Conservation (phyloP, 306 rosid genomes). For the Heteromeles arbutifolia region DNA sequence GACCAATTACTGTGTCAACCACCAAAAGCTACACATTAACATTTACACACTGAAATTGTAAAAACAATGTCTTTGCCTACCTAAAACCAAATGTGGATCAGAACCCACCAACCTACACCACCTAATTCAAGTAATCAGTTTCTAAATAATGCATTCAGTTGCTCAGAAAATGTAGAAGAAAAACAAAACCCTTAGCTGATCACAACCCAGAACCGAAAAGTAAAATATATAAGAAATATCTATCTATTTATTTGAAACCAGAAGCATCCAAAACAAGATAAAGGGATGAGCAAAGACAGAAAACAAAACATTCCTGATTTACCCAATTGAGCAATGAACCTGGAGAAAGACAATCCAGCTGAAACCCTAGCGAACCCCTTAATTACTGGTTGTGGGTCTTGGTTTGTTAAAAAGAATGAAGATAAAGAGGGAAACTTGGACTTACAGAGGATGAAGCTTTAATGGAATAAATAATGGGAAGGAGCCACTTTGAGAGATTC, state of each 20-base stretch:
- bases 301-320: background rate
- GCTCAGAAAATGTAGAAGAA: background rate
- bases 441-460: slow-evolving; percentile 53
- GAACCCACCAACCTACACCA: background rate
- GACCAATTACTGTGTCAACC: slow-evolving; percentile 35
- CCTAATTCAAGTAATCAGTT: background rate
- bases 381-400: background rate
- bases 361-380: slow-evolving; percentile 38
- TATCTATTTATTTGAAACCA: background rate
- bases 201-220: slow-evolving; percentile 5
- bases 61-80: background rate
- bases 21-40: slow-evolving; percentile 18
- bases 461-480: background rate
- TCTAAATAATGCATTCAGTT: background rate
- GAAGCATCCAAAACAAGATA: slow-evolving; percentile 15
- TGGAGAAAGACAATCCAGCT: slow-evolving; percentile 5
- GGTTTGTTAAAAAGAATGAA: background rate
- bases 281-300: background rate
- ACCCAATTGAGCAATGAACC: slow-evolving; percentile 3
- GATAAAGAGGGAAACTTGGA: slow-evolving; percentile 30
- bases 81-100: background rate
- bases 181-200: background rate
- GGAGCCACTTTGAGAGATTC: slow-evolving; percentile 21
- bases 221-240: background rate
- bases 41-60: background rate